Evolutionary conservation across 208 protist genomes (phyloP), one percentile per base, ranked within the genome.

Genomic region (Acanthamoeba triangularis): DNA sequence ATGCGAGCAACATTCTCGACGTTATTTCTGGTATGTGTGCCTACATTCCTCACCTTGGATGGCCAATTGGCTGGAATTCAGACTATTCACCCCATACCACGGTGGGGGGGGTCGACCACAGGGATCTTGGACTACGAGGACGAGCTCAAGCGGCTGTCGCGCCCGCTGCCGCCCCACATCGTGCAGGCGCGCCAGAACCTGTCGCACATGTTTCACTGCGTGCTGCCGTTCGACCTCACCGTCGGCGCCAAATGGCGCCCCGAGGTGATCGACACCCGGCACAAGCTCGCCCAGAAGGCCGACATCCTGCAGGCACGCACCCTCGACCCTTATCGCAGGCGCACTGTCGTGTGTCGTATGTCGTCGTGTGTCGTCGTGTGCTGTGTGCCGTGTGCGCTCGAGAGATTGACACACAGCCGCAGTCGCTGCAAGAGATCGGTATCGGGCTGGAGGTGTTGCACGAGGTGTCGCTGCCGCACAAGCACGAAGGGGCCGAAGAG

Each of bases 221-320:
- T 90, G n/a, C 47, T 90, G 33, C 82, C 82, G 28, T 90, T 69
- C 82, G n/a, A 90, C 82, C 25, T 84, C 41, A 84, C 23, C 67
- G n/a, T 4, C 74, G 7, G 10, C 16, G 3, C 7, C 7, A 7
- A 59, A 59, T 16, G 16, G 52, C 52, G 52, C 52, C 52, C 30
- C 10, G 65, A 7, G 16, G 65, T 84, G 0, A 52, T 84, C 18
- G 41, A 84, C 41, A n/a, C 13, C 20, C 13, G 10, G 37, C 23
- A 49, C 37, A 84, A 54, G 25, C 74, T 84, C 16, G 23, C 8
- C 23, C n/a, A 84, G 23, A 84, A 84, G 20, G 13, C 14, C 74
- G 44, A 84, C 37, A 44, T 84, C 13, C 37, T 84, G 23, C 37
- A 44, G 72, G 72, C n/a, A 44, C 35, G n/a, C 20, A 41, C 8